These are phyloP conservation scores for Suillus paluster DNA, from an alignment of 768 basidiomycete species.

Conservation along the genomic window DNA sequence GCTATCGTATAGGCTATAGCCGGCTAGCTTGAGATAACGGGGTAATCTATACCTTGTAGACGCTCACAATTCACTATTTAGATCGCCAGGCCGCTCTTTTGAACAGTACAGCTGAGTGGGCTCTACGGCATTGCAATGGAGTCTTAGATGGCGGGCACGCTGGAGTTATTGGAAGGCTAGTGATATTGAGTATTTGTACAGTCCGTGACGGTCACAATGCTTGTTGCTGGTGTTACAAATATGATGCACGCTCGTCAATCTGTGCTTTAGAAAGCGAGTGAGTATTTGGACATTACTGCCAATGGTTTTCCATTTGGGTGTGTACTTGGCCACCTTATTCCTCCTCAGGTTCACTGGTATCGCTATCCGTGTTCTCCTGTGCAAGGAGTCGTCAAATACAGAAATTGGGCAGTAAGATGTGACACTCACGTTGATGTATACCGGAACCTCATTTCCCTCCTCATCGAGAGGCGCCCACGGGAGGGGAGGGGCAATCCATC, in stretches of 20 bases:
- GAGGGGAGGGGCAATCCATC: neutral
- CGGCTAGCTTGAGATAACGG: too few relatives aligned
- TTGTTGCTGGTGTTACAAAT: neutral
- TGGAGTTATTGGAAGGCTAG: too few relatives aligned
- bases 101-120: too few relatives aligned
- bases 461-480: conserved; percentile 4
- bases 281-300: neutral
- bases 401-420: neutral
- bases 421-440: neutral
- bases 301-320: neutral
- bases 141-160: too few relatives aligned
- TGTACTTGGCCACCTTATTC: neutral
- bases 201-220: neutral
- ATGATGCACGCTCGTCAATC: neutral
- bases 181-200: neutral
- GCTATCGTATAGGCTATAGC: too few relatives aligned
- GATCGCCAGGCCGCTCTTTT: too few relatives aligned
- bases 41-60: too few relatives aligned
- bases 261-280: neutral
- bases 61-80: too few relatives aligned
- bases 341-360: neutral
- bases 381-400: neutral
- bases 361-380: neutral
- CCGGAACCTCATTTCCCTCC: neutral
- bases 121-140: too few relatives aligned